These are phyloP conservation scores for Daldinia concentrica DNA, from an alignment of 495 filamentous ascomycete species.

Conservation along the genomic window DNA sequence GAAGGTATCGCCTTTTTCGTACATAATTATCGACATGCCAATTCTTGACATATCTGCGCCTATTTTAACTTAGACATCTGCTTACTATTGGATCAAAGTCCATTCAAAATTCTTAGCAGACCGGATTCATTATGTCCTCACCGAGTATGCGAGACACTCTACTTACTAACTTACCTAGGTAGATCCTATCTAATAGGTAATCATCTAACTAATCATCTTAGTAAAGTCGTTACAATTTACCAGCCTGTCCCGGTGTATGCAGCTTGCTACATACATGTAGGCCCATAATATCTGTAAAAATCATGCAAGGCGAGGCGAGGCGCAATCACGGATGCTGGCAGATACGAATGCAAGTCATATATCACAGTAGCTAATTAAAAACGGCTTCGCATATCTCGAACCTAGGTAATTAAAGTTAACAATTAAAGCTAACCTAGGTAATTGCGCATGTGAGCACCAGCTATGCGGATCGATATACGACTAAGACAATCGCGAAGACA, in stretches of 20 bases:
- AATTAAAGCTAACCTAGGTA: neutral
- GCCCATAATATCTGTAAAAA: neutral
- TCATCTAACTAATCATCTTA: neutral
- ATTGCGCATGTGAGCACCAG: neutral
- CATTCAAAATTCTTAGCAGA: neutral
- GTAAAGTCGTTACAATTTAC: neutral
- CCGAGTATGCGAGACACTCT: neutral
- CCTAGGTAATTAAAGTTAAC: neutral
- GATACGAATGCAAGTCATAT: conserved; percentile 11
- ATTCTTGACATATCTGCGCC: neutral
- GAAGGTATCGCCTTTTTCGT: neutral
- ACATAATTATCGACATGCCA: neutral
- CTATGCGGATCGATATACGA: neutral
- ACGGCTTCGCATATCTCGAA: neutral
- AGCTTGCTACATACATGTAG: neutral
- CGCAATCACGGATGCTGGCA: conserved; percentile 1
- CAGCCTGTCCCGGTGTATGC: no score
- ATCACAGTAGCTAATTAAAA: neutral
- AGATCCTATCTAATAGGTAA: neutral
- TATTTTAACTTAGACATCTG: neutral
- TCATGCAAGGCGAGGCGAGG: neutral
- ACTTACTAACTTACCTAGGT: neutral
- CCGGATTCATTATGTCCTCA: neutral
- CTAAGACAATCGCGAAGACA: neutral
- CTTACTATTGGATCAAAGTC: neutral